Conservation (phyloP, 352 stramenopile species). For the Labyrinthula sp. region DNA sequence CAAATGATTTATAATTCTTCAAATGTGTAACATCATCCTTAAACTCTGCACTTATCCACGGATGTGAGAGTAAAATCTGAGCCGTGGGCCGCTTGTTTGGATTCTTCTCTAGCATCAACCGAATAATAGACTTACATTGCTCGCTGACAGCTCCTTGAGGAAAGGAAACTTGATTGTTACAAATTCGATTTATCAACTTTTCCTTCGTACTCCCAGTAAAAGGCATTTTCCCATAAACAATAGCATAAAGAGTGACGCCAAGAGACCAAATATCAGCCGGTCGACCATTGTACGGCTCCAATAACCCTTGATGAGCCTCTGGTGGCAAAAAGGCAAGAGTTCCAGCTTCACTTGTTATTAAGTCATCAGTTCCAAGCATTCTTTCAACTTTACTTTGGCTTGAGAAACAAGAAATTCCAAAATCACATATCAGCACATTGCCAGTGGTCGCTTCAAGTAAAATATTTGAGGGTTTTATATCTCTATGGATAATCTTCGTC, state of each 20-base stretch:
- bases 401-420: conserved; percentile 59
- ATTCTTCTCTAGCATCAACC: conserved; percentile 61
- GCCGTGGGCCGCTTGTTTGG: conserved; percentile 50
- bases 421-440: conserved; percentile 64
- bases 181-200: conserved; percentile 11
- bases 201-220: conserved; percentile 27
- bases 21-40: no score
- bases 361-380: conserved; percentile 21
- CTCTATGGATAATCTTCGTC: conserved; percentile 52
- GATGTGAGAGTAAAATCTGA: conserved; percentile 18
- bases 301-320: conserved; percentile 51
- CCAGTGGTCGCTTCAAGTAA: conserved; percentile 41
- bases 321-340: conserved; percentile 24
- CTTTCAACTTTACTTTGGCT: conserved; percentile 46
- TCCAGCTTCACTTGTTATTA: conserved; percentile 12
- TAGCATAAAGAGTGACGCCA: conserved; percentile 87
- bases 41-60: no score
- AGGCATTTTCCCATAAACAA: conserved; percentile 43
- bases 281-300: conserved; percentile 71
- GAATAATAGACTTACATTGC: conserved; percentile 42
- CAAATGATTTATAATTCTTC: no score
- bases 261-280: conserved; percentile 83
- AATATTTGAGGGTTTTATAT: conserved; percentile 64
- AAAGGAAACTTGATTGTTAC: conserved; percentile 6
- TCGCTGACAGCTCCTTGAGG: conserved; percentile 3